Evolutionary conservation across 306 rosid genomes (phyloP), one percentile per base, ranked within the genome.

Genomic region (Castanea crenata): DNA sequence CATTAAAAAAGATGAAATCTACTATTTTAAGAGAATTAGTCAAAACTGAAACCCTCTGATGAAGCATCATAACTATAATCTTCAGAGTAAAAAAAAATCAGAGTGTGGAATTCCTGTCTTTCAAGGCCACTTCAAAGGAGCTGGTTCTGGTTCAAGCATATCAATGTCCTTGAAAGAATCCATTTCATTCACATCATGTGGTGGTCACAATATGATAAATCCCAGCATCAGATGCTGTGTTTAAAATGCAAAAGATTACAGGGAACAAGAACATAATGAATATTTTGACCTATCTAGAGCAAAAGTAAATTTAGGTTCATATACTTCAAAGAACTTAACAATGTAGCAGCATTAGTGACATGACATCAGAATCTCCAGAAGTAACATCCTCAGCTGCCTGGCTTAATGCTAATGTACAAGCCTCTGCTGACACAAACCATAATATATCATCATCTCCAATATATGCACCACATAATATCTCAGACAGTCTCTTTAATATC

Each of bases 61-160:
- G 92, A 92, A 52, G 89, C 77, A 67, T 92, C 98, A 85, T 80
- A 91, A 93, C 92, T 91, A 35, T 96, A 83, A 80, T 91, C 91
- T 23, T 87, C 92, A 61, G 93, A 83, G 69, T 89, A 88, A 46
- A 46, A 46, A 80, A 74, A 89, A 59, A 83, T 92, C 92, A 56
- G 65, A 63, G 19, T 76, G 70, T 19, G 83, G 83, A 87, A 74
- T 46, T 74, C 88, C 94, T 59, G 92, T 90, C 77, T 88, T 92
- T 73, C 73, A 87, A 32, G 90, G 90, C 94, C 90, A 90, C 80
- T 93, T 91, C 25, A 81, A 49, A 69, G 91, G 77, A 82, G 85
- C 76, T 57, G 81, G 75, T 61, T 85, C 88, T 27, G 83, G 84
- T 82, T 89, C 88, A 79, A 79, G 77, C 59, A 55, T 72, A 67